phyloP scores from a whole-genome alignment of 2,329 filamentous ascomycete species.

The Gremmenia infestans region DNA sequence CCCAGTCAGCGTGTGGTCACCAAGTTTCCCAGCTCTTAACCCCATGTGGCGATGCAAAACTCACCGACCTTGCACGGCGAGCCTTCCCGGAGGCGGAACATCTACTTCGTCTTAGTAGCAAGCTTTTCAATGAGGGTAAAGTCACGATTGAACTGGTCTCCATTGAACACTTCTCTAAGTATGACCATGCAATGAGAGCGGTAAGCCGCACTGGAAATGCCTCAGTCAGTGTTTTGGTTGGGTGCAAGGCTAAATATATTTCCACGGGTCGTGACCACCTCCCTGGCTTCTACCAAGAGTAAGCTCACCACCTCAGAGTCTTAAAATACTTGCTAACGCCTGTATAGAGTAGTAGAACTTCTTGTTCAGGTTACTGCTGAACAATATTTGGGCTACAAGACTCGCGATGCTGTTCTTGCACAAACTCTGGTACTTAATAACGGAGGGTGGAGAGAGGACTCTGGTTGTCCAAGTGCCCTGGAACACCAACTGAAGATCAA shows the following conservation, averaged over 20 bases:
- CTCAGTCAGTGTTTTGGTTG: constrained; percentile 11
- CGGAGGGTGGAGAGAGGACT: constrained; percentile 23
- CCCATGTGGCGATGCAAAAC: constrained; percentile 31
- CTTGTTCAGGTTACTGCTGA: constrained; percentile 15
- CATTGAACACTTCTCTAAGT: constrained; percentile 11
- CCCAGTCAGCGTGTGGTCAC: constrained; percentile 41
- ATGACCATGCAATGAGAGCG: constrained; percentile 5
- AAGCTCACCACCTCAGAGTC: background rate
- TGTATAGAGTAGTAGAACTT: constrained; percentile 7
- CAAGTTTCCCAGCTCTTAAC: constrained; percentile 36
- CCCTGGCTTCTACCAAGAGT: constrained; percentile 14
- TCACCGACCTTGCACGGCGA: constrained; percentile 21
- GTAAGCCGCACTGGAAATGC: constrained; percentile 1
- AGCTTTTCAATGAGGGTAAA: constrained; percentile 11
- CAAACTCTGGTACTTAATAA: constrained; percentile 35
- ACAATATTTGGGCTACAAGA: constrained; percentile 18
- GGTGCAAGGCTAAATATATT: constrained; percentile 11
- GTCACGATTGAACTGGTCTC: constrained; percentile 15
- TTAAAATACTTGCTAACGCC: background rate
- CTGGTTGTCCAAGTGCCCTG: background rate
- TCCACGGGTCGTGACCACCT: constrained; percentile 2
- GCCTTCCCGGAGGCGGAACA: constrained; percentile 38
- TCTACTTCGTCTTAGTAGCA: constrained; percentile 21
- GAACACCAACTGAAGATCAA: constrained; percentile 7
- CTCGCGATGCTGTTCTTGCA: constrained; percentile 20